Evolutionary conservation across 176 grass and related monocot species (phyloP), one percentile per base, ranked within the genome.

Genomic region (Olyra latifolia): DNA sequence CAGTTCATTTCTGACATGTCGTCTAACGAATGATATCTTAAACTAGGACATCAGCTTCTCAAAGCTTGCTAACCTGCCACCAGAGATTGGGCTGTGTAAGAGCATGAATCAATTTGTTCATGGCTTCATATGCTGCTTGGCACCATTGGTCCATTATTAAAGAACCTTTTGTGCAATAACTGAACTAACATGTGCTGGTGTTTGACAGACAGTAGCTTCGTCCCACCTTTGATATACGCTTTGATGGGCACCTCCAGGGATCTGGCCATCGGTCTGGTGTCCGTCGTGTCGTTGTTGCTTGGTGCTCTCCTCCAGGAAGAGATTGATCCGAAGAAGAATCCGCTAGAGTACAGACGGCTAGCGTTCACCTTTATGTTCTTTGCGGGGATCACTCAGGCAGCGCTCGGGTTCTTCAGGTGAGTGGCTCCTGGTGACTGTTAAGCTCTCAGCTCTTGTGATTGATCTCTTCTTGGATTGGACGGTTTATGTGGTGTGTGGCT

Each of bases 241-340:
- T 19, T 16, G 49, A 98, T 98, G 92, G 95, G 95, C 10, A 98
- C 92, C 73, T 98, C 95, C 20, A 95, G 90, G 84, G 88, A 98
- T 74, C 88, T 98, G 68, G 95, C 92, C 40, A 95, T 98, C 13
- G 95, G 95, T 71, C 95, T 92, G 0, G 95, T 98, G 16, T 90
- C 95, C 13, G 95, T 98, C 8, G 88, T 98, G 14, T 98, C 95
- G 3, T 81, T 95, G 39, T 73, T 95, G 73, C 95, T 98, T 4
- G 95, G 95, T 10, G 84, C 92, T 53, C 85, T 91, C 63, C 86
- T 95, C 49, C 84, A 70, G 59, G 60, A 65, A 6, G 92, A 98
- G 82, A 30, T 95, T 56, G 80, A 95, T 76, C 90, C 92, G 0
- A 70, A 79, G 3, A 89, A 80, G 40, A 22, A 89, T 24, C 76